Evolutionary conservation across 1,284 basidiomycete species (phyloP).

Genomic region (Coniferiporia weirii): DNA sequence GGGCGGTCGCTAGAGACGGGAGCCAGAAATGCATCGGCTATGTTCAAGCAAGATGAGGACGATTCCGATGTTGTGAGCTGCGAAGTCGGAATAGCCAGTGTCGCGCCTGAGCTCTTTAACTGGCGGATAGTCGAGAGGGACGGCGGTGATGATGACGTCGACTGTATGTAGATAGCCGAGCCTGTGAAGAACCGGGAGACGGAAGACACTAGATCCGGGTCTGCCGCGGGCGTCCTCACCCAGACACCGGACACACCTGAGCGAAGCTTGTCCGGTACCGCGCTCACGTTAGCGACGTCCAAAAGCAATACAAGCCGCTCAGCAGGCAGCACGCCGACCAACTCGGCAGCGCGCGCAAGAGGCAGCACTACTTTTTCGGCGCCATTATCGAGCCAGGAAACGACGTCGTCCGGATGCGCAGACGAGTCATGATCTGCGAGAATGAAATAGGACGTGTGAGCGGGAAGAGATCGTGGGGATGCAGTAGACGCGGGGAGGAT

Average conservation of each 20-base stretch:
- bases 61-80: conserved; percentile 59
- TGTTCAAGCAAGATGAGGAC: conserved; percentile 56
- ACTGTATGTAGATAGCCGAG: conserved; percentile 58
- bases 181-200: conserved; percentile 69
- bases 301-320: conserved; percentile 72
- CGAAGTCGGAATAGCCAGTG: conserved; percentile 70
- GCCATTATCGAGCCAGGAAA: conserved; percentile 69
- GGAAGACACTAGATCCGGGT: conserved; percentile 66
- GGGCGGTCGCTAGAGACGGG: conserved; percentile 81
- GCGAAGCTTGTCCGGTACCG: conserved; percentile 68
- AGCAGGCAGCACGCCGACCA: conserved; percentile 64
- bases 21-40: conserved; percentile 85
- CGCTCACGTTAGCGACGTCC: conserved; percentile 64
- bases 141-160: conserved; percentile 41
- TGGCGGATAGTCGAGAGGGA: conserved; percentile 51
- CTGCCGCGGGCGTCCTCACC: conserved; percentile 62
- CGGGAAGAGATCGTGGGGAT: conserved; percentile 22
- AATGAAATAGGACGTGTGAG: conserved; percentile 40
- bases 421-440: conserved; percentile 51
- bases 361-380: conserved; percentile 75
- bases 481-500: conserved; percentile 13
- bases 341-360: conserved; percentile 56
- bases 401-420: conserved; percentile 50
- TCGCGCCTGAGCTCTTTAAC: conserved; percentile 54
- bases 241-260: conserved; percentile 72